Evolutionary conservation across 768 basidiomycete species (phyloP).

Genomic region (Austroboletus festivus): DNA sequence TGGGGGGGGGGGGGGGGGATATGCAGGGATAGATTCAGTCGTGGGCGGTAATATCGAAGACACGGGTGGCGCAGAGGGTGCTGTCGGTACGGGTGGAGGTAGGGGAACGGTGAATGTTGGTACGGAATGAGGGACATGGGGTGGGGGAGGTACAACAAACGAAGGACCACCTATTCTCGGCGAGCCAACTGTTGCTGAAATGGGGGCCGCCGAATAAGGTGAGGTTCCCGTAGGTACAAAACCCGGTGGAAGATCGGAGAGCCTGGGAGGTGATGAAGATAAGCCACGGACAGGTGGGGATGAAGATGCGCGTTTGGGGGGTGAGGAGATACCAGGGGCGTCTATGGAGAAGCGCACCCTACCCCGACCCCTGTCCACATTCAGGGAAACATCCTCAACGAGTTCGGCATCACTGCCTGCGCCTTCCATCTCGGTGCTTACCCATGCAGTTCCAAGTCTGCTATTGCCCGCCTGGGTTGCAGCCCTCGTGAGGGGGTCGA

Average conservation of each 20-base stretch:
- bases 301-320: constrained; percentile 8
- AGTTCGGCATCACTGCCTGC: constrained; percentile 26
- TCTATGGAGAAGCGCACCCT: constrained; percentile 17
- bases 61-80: constrained; percentile 2
- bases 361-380: constrained; percentile 1
- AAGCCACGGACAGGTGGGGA: constrained; percentile 11
- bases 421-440: constrained; percentile 45
- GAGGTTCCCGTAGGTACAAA: constrained; percentile 27
- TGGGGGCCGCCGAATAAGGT: constrained; percentile 12
- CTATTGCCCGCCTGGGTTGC: constrained; percentile 17
- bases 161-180: constrained; percentile 1
- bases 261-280: constrained; percentile 15
- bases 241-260: constrained; percentile 27
- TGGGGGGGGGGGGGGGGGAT: constrained; percentile 23
- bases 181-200: constrained; percentile 6
- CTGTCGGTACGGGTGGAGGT: constrained; percentile 21
- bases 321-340: constrained; percentile 15
- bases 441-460: constrained; percentile 31
- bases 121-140: constrained; percentile 5
- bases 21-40: constrained; percentile 14
- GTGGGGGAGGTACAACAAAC: constrained; percentile 20
- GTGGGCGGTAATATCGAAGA: background rate
- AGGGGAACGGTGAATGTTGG: constrained; percentile 12
- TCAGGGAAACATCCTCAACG: constrained; percentile 17
- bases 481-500: constrained; percentile 30